phyloP scores from a whole-genome alignment of 345 rosid species.

The Trapa incisa region DNA sequence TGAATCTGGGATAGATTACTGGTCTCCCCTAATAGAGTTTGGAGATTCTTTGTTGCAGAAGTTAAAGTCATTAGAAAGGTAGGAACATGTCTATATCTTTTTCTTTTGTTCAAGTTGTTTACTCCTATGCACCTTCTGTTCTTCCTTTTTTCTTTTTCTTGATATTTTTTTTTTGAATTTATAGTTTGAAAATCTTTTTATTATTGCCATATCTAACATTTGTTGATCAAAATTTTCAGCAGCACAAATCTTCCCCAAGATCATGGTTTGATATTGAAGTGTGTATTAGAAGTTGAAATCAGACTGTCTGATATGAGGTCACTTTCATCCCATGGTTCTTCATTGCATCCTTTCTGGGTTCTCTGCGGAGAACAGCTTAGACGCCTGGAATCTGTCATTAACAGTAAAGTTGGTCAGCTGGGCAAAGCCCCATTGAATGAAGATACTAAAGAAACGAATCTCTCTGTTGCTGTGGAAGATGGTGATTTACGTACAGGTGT shows the following conservation, averaged over 20 bases:
- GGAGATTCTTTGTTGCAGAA: slow-evolving; percentile 57
- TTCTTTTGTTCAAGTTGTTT: slow-evolving; percentile 2
- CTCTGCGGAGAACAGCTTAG: slow-evolving; percentile 28
- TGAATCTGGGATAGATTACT: slow-evolving; percentile 23
- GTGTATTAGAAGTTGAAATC: slow-evolving; percentile 11
- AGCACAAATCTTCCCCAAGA: slow-evolving; percentile 33
- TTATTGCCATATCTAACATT: slow-evolving; percentile 3
- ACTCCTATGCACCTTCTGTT: not conserved
- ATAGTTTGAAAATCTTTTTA: slow-evolving; percentile 1
- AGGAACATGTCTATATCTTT: slow-evolving; percentile 15
- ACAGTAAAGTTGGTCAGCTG: slow-evolving; percentile 53
- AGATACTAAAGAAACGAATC: slow-evolving; percentile 25
- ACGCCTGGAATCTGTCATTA: slow-evolving; percentile 47
- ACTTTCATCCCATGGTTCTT: too few relatives aligned
- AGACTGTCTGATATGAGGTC: too few relatives aligned
- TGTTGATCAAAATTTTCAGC: slow-evolving; percentile 23
- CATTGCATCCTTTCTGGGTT: slow-evolving; percentile 33
- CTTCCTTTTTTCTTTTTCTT: not conserved
- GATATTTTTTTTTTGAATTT: not conserved
- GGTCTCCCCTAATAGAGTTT: slow-evolving; percentile 37
- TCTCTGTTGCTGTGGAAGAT: slow-evolving; percentile 19
- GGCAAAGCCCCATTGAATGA: slow-evolving; percentile 51
- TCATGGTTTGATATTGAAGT: slow-evolving; percentile 43
- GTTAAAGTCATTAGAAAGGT: slow-evolving; percentile 65
- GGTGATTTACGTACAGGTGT: slow-evolving; percentile 13